phyloP scores from a whole-genome alignment of 495 filamentous ascomycete genomes.

The Bryoglossum gracile region DNA sequence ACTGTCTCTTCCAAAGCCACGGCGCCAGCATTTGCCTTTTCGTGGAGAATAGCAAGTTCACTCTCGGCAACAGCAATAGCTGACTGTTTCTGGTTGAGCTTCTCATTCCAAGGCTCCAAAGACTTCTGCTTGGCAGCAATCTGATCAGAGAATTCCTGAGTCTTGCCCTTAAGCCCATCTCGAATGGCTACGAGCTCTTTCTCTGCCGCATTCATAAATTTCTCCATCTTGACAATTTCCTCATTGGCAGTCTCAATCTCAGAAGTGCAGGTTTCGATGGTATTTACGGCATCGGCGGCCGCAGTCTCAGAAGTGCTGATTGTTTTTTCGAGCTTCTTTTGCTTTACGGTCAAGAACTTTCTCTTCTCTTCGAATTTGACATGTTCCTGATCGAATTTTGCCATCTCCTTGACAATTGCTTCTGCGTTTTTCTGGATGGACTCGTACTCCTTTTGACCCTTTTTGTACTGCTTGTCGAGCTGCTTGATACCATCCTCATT shows the following conservation, averaged over 20 bases:
- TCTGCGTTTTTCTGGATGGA: slow-evolving; percentile 75
- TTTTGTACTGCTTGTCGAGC: slow-evolving; percentile 78
- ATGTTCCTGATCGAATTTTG: slow-evolving; percentile 87
- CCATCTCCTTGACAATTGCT: slow-evolving; percentile 75
- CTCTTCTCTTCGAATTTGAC: slow-evolving; percentile 98
- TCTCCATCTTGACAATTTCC: slow-evolving; percentile 67
- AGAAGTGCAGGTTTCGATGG: slow-evolving; percentile 65
- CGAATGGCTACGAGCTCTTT: slow-evolving; percentile 71
- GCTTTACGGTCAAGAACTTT: slow-evolving; percentile 82
- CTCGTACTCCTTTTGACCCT: slow-evolving; percentile 72
- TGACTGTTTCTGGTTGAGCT: slow-evolving; percentile 91
- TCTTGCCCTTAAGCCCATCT: slow-evolving; percentile 87
- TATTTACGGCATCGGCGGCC: slow-evolving; percentile 64
- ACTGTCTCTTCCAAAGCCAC: slow-evolving; percentile 79
- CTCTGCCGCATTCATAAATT: slow-evolving; percentile 69
- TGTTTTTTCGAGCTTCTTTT: slow-evolving; percentile 90
- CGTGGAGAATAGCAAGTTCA: slow-evolving; percentile 83
- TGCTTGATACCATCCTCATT: slow-evolving; percentile 87
- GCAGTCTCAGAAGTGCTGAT: slow-evolving; percentile 57
- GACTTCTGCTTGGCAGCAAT: slow-evolving; percentile 89
- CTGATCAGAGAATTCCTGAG: slow-evolving; percentile 85
- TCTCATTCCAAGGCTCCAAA: slow-evolving; percentile 92
- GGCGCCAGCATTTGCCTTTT: slow-evolving; percentile 79
- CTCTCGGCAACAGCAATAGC: slow-evolving; percentile 89
- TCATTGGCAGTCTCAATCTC: slow-evolving; percentile 68